Base-by-base conservation (phyloP, 192 early-diverging fungal genomes). In the Podila clonocystis region DNA sequence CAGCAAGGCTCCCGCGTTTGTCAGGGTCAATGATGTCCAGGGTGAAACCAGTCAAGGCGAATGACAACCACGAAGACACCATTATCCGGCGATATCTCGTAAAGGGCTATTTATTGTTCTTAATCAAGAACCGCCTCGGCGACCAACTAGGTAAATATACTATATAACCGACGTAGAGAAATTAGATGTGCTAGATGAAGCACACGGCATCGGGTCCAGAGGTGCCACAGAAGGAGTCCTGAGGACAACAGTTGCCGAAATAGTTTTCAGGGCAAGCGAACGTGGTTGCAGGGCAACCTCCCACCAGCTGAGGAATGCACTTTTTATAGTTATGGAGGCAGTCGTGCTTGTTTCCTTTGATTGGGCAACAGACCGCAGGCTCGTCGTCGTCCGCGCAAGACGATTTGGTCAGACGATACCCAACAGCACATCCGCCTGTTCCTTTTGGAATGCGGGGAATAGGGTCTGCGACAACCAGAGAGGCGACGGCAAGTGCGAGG, bases 261-360 rank as follows among this genome's bases (percentile, higher is more conserved):
- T 11, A 63, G 34, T 45, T 1, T n/a, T 63, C 62, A 63, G 62
- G 62, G 48, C 38, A 63, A 33, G 62, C 62, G 22, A 63, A 63
- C 20, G 38, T 63, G 34, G 3, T 22, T 38, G 22, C 24, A 11
- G 62, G 36, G 11, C 62, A 63, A 36, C 33, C 34, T 34, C 33
- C 33, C 8, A n/a, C 22, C 62, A 45, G 34, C 62, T 63, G 62
- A 41, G 62, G 62, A 63, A 63, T 48, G 22, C 62, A 63, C 38
- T 26, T 48, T 26, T 12, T 45, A 12, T 48, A 63, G 36, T 63
- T 29, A 15, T 63, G 31, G 2, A n/a, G n/a, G n/a, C 2, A 22
- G 11, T 9, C 0, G 34, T 63, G 2, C 19, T 20, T 48, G 33
- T 33, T 33, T 63, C 38, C 62, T 0, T 45, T 48, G 62, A 19